Percentiles rank a stretch among this genome's conserved stretches.
These are phyloP conservation scores for Sporisorium reilianum DNA, from an alignment of 1,284 basidiomycete species.

Conservation along the genomic window DNA sequence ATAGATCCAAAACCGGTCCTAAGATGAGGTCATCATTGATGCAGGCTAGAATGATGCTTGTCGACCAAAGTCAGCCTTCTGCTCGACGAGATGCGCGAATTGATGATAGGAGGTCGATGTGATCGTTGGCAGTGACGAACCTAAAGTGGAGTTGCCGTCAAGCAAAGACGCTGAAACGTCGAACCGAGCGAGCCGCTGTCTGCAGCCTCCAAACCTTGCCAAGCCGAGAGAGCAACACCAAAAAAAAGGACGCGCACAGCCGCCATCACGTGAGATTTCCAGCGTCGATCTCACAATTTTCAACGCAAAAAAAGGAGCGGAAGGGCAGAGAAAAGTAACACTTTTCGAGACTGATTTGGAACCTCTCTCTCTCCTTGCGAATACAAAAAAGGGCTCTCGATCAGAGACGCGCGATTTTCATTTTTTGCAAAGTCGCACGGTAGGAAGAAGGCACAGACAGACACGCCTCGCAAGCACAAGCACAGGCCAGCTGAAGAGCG, in stretches of 20 bases:
- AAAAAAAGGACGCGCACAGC: constrained; percentile 3
- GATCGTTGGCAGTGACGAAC: background rate
- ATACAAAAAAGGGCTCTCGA: constrained; percentile 14
- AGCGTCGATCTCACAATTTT: constrained; percentile 6
- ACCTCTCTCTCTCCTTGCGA: background rate
- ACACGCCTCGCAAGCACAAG: constrained; percentile 37
- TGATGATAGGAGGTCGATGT: background rate
- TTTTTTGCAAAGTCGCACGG: constrained; percentile 14
- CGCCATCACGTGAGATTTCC: constrained; percentile 8
- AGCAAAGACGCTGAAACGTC: background rate
- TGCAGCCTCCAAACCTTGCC: background rate
- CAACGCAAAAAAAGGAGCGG: no score
- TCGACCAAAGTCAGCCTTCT: background rate
- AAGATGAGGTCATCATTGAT: constrained; percentile 5
- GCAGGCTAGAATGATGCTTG: no score
- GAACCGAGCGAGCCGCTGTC: no score
- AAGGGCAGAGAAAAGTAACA: background rate
- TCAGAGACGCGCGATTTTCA: constrained; percentile 3
- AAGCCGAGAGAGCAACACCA: constrained; percentile 7
- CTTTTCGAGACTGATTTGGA: background rate
- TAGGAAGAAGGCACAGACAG: constrained; percentile 10
- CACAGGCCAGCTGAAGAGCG: constrained; percentile 21
- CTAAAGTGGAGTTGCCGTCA: background rate
- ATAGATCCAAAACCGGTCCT: background rate
- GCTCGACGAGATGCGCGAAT: background rate